A percentile compares a stretch with the other conserved stretches of the same genome.
Evolutionary conservation across 202 grass and related monocot species (phyloP).

Genomic region (Carex sylvatica): DNA sequence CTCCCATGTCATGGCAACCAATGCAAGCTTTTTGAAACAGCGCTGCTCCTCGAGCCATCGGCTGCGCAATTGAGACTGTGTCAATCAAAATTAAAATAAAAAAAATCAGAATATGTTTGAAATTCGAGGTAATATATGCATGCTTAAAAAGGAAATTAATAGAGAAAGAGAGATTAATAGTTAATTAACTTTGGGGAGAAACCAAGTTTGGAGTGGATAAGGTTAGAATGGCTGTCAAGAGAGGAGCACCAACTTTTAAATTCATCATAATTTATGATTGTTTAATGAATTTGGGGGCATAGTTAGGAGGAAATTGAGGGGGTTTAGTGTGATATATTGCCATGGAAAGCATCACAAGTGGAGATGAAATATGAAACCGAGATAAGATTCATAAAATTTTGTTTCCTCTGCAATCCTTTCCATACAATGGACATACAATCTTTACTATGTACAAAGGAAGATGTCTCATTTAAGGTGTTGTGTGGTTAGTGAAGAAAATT

Average conservation of each 20-base stretch:
- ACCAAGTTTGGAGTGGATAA: constrained; percentile 24
- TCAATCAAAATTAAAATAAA: background rate
- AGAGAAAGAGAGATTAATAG: too few species aligned
- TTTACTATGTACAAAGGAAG: too few species aligned
- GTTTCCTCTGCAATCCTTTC: background rate
- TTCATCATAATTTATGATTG: background rate
- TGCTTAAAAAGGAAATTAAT: background rate
- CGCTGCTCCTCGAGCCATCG: constrained; percentile 43
- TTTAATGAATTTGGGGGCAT: too few species aligned
- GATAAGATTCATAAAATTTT: background rate
- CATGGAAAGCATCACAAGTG: background rate
- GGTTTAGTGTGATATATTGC: background rate
- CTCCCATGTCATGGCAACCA: constrained; percentile 91
- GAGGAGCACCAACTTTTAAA: constrained; percentile 16
- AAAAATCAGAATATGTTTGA: background rate
- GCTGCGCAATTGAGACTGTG: constrained; percentile 41
- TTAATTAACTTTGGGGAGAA: too few species aligned
- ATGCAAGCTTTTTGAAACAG: constrained; percentile 85
- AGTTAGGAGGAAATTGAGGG: constrained; percentile 9
- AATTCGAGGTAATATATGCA: background rate
- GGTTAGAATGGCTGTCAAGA: constrained; percentile 40
- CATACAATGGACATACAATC: background rate
- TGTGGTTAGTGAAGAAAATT: too few species aligned
- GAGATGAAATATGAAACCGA: background rate
- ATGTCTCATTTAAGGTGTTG: too few species aligned